Evolutionary conservation across 108 stramenopile genomes (phyloP), one percentile per base, ranked within the genome.

Genomic region (Skeletonema costatum): DNA sequence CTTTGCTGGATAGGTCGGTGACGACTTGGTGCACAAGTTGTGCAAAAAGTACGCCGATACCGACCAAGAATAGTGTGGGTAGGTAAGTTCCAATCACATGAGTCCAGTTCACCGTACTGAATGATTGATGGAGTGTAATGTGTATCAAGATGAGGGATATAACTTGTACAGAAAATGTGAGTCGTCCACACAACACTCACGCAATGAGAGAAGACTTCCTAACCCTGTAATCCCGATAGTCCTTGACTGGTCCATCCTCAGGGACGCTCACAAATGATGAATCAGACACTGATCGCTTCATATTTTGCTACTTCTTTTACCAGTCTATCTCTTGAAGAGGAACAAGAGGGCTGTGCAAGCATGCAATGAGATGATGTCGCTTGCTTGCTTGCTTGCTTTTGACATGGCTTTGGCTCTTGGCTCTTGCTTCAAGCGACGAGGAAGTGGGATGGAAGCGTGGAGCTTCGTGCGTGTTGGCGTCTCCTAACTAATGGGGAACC

Each of bases 41-140:
- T 9, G 86, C 89, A 30, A 93, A 56, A 14, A 92, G 81, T 59
- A 93, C 80, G 21, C 85, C 60, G 32, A 94, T 76, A 6, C 90
- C 89, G 8, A 90, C 53, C 9, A 88, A 42, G 66, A 92, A 78
- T 33, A 93, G 66, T n/a, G 86, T 82, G 2, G 95, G 95, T 17
- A 87, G 84, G 72, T 93, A 91, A 5, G 92, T 90, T 10, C 84
- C 83, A 32, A 94, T 25, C 21, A 96, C 95, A 75, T 96, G 95
- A 19, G 89, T 84, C 95, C 95, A 96, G 80, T 96, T 89, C 64
- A 96, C 89, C 81, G 93, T 93, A 62, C 95, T 93, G 53, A 11
- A 67, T 14, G 31, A 29, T 42, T 21, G 61, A 42, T 30, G 39
- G 19, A 33, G 25, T 10, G 33, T 32, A 16, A 41, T 25, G 3